Evolutionary conservation across 306 rosid species (phyloP).

Genomic region (Cucumis sativus): Cucumber_9930_V3 NC_026661.2:16711001-16711500

Average conservation of each 20-base stretch:
- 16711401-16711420: background rate
- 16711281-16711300: background rate
- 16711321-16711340: background rate
- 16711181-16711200: background rate
- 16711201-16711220: background rate
- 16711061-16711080: background rate
- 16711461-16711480: background rate
- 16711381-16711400: background rate
- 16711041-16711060: background rate
- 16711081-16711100: background rate
- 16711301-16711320: background rate
- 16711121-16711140: background rate
- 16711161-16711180: background rate
- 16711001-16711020: background rate
- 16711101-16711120: background rate
- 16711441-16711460: background rate
- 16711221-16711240: background rate
- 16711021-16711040: background rate
- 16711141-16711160: background rate
- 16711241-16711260: background rate
- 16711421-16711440: background rate
- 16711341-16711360: background rate
- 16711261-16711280: background rate
- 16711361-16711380: background rate
- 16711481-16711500: background rate